A percentile compares a stretch with the other conserved stretches of the same genome.
phyloP scores from a whole-genome alignment of 495 filamentous ascomycete species.

The Penicillium ochrochloron region DNA sequence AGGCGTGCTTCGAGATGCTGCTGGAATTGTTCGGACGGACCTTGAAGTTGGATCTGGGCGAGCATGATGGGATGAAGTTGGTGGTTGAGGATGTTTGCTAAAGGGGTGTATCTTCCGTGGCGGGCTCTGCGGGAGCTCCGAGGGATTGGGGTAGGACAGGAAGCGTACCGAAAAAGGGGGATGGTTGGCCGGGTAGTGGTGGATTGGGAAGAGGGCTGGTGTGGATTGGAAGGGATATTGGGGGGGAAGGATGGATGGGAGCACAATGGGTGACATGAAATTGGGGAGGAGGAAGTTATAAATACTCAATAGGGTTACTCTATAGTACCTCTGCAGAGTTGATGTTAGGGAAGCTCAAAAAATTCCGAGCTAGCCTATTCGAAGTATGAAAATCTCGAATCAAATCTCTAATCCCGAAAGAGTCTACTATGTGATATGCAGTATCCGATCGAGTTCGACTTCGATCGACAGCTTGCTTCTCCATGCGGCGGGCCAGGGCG shows the following conservation, averaged over 20 bases:
- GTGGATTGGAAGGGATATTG: slow-evolving; percentile 2
- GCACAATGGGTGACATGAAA: background rate
- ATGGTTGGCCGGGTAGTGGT: background rate
- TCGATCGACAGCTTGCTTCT: background rate
- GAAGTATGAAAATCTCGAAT: background rate
- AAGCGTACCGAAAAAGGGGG: slow-evolving; percentile 4
- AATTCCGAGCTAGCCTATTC: background rate
- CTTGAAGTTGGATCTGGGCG: slow-evolving; percentile 77
- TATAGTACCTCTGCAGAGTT: background rate
- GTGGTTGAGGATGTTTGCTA: slow-evolving; percentile 65
- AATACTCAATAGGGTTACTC: background rate
- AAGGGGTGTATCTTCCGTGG: slow-evolving; percentile 1
- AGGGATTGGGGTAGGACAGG: slow-evolving; percentile 2
- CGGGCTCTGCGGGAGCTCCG: slow-evolving; percentile 2
- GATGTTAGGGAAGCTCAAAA: background rate
- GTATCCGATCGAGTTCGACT: background rate
- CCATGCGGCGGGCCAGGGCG: slow-evolving; percentile 5
- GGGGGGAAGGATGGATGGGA: background rate
- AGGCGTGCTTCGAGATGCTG: slow-evolving; percentile 91
- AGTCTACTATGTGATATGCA: background rate
- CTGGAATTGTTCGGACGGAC: slow-evolving; percentile 82
- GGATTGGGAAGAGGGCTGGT: slow-evolving; percentile 8
- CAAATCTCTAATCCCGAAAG: background rate
- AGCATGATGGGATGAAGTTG: slow-evolving; percentile 50
- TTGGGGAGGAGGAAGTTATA: background rate